Evolutionary conservation across 1,284 basidiomycete genomes (phyloP), one percentile per base, ranked within the genome.

Genomic region (Leccinum solheimii): DNA sequence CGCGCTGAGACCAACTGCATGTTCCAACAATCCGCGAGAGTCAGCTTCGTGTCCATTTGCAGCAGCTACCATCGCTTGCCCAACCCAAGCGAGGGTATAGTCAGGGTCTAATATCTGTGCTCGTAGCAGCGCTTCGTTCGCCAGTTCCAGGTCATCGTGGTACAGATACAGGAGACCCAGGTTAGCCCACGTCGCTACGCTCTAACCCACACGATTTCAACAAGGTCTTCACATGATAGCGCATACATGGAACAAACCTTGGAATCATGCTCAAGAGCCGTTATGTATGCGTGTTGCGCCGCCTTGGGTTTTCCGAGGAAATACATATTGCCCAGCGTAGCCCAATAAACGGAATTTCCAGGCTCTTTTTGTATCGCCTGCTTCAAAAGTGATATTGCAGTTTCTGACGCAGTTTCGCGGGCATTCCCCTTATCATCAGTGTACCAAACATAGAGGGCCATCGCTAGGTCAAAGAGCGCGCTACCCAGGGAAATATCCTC

Each of bases 101-200:
- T 98, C 97, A 2, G 97, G 94, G 77, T 98, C 95, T 21, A 96
- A 81, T 11, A 90, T 90, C 73, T 98, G 97, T 14, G 96, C 93
- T 65, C 89, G 89, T 68, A 90, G 84, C 68, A 99, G 87, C 1
- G 92, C 88, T 71, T 96, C 88, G 66, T 92, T 92, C 0, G 96
- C 95, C 34, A 99, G 80, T 61, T 94, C 91, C 0, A 82, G 69
- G 73, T 99, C 97, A 30, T 84, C 81, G 66, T 96, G 83, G 59
- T 89, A 78, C n/a, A 97, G 81, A 74, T 96, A 99, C 53, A 99
- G 80, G 60, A 98, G 80, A 0, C 97, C 97, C 3, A 99, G 82
- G 71, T 92, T 94, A 7, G 91, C 86, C 97, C 97, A 99, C 1
- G 88, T 85, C 5, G 80, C 72, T 13, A 88, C 87, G 69, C 88